Conservation (phyloP, 345 rosid genomes). For the Nasturtium officinale region DNA sequence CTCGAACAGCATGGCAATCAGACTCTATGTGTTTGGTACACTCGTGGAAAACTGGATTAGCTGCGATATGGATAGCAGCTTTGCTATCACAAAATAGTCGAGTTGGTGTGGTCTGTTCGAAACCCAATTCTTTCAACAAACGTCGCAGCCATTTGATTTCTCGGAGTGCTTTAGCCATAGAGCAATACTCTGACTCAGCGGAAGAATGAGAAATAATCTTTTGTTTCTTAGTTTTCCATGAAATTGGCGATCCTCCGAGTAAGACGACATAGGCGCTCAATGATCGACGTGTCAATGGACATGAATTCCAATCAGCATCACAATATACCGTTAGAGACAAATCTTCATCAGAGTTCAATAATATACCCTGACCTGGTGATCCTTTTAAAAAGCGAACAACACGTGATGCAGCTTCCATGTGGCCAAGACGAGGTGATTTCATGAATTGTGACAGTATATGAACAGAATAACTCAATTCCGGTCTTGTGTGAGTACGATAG, state of each 20-base stretch:
- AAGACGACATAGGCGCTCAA: accelerated
- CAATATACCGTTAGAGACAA: too few species aligned
- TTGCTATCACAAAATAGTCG: neutral
- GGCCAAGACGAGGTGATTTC: too few species aligned
- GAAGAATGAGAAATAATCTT: neutral
- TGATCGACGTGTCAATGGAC: too few species aligned
- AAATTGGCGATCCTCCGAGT: too few species aligned
- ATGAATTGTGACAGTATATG: too few species aligned
- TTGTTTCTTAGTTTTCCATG: neutral
- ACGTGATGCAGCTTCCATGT: too few species aligned
- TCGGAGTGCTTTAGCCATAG: neutral
- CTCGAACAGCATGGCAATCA: neutral
- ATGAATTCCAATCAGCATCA: too few species aligned
- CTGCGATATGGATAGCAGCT: neutral
- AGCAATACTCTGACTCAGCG: neutral
- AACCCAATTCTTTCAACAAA: neutral
- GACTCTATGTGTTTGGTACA: neutral
- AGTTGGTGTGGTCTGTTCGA: neutral
- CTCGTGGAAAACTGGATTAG: neutral
- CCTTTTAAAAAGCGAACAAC: too few species aligned
- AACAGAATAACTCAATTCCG: too few species aligned
- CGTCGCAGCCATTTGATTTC: neutral
- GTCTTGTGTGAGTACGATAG: too few species aligned
- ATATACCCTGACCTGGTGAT: too few species aligned
- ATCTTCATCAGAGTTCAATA: too few species aligned